phyloP scores from a whole-genome alignment of 2,329 filamentous ascomycete species.

The Aspergillus vadensis region DNA sequence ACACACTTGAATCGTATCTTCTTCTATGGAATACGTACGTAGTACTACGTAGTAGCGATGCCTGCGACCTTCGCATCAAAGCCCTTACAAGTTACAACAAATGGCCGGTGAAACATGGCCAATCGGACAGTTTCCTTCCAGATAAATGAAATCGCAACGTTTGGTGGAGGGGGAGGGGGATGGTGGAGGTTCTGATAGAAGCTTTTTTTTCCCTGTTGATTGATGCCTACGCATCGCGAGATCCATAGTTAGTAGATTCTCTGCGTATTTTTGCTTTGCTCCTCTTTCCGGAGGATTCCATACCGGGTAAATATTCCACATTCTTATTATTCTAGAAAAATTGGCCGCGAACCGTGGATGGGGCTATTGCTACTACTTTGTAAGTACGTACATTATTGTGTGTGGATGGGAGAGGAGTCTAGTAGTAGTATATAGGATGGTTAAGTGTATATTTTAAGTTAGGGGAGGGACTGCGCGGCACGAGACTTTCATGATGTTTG shows the following conservation, averaged over 20 bases:
- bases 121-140: constrained; percentile 3
- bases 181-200: neutral
- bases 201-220: neutral
- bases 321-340: neutral
- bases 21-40: neutral
- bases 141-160: neutral
- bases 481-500: too few species aligned
- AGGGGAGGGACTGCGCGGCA: neutral
- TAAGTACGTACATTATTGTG: neutral
- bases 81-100: neutral
- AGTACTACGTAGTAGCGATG: neutral
- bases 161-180: neutral
- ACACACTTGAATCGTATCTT: neutral
- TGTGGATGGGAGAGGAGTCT: neutral
- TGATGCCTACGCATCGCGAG: neutral
- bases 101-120: neutral
- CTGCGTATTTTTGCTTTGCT: too few species aligned
- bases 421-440: too few species aligned
- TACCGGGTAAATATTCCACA: neutral
- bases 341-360: neutral
- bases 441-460: neutral
- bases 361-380: neutral
- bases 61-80: neutral
- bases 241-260: neutral
- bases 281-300: neutral